Conservation (phyloP, 441 rosid species). For the Brassica hybrid region DNA sequence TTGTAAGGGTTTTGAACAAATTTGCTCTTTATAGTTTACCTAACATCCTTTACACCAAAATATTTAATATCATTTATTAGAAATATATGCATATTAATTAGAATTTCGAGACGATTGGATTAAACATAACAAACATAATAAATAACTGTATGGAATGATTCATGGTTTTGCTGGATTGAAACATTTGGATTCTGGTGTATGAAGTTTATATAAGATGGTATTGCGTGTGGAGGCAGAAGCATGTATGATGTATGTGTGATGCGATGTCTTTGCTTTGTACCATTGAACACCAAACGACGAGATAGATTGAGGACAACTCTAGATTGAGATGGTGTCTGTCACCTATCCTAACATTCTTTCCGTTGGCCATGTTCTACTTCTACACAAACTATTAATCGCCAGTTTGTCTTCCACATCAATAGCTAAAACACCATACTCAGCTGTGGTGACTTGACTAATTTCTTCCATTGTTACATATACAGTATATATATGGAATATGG, state of each 20-base stretch:
- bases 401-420: conserved; percentile 5
- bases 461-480: background rate
- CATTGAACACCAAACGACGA: conserved; percentile 36
- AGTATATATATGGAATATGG: background rate
- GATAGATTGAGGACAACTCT: conserved; percentile 1
- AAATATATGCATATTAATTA: background rate
- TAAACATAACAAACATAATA: background rate
- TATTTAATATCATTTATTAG: background rate
- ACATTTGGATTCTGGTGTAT: background rate
- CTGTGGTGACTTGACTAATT: background rate
- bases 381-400: background rate
- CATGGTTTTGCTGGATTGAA: conserved; percentile 14
- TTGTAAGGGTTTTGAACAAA: no score
- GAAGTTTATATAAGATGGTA: conserved; percentile 16
- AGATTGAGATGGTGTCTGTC: conserved; percentile 11
- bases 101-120: background rate
- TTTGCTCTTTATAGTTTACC: background rate
- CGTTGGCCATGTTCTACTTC: background rate
- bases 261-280: conserved; percentile 28
- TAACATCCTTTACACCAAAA: background rate
- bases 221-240: conserved; percentile 36
- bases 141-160: background rate
- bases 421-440: background rate
- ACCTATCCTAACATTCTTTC: background rate
- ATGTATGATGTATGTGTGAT: conserved; percentile 27